These are phyloP conservation scores for Trifolium subterraneum DNA, from an alignment of 306 rosid genomes.

Conservation along the genomic window DNA sequence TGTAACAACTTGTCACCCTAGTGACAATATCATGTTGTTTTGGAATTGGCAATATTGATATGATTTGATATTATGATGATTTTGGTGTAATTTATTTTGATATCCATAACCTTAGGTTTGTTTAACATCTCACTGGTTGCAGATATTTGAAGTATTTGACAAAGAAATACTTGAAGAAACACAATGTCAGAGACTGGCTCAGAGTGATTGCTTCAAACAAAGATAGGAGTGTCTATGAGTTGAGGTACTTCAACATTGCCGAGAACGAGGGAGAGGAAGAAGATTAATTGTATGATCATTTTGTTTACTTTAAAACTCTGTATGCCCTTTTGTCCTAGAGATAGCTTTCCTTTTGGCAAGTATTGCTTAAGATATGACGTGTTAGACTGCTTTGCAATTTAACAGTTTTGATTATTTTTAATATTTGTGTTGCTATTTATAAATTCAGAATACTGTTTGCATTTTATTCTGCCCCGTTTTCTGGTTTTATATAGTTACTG, in stretches of 20 bases:
- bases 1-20: background rate
- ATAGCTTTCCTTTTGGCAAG: slow-evolving; percentile 39
- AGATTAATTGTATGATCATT: slow-evolving; percentile 43
- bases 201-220: slow-evolving; percentile 60
- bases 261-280: slow-evolving; percentile 60
- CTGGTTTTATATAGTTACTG: background rate
- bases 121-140: background rate
- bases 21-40: background rate
- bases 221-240: slow-evolving; percentile 52
- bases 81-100: background rate
- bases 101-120: background rate
- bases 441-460: slow-evolving; percentile 32
- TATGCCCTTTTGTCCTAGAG: slow-evolving; percentile 30
- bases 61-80: background rate
- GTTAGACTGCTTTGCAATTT: slow-evolving; percentile 30
- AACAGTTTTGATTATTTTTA: slow-evolving; percentile 32
- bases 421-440: background rate
- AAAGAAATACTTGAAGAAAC: slow-evolving; percentile 60
- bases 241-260: slow-evolving; percentile 62
- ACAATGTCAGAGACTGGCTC: slow-evolving; percentile 62
- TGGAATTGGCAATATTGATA: too few relatives aligned
- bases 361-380: slow-evolving; percentile 36
- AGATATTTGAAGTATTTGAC: slow-evolving; percentile 60
- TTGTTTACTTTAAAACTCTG: slow-evolving; percentile 12
- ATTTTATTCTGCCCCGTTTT: background rate